Evolutionary conservation across 768 basidiomycete species (phyloP).

Genomic region (Coprinellus aureogranulatus): DNA sequence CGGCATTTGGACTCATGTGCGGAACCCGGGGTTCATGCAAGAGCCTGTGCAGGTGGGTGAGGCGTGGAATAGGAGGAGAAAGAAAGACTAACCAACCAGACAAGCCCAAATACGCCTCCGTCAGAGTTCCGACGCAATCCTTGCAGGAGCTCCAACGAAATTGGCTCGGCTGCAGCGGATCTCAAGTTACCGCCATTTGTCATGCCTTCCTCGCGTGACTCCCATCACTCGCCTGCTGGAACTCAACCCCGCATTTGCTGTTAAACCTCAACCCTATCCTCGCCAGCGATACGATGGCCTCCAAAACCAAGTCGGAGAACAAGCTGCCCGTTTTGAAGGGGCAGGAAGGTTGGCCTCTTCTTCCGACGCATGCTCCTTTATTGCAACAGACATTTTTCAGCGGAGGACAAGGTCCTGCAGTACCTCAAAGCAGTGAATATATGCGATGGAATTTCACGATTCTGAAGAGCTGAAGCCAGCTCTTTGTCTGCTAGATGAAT

Average conservation of each 20-base stretch:
- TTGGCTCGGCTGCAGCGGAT: background rate
- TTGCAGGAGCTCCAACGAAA: background rate
- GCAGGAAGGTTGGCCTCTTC: conserved; percentile 55
- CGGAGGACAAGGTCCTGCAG: conserved; percentile 72
- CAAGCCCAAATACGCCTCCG: background rate
- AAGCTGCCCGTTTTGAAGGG: conserved; percentile 67
- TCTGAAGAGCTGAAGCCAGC: conserved; percentile 4
- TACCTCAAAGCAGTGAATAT: conserved; percentile 68
- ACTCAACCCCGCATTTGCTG: no score
- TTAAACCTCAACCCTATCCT: no score
- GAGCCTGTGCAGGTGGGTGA: conserved; percentile 25
- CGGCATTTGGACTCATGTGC: conserved; percentile 63
- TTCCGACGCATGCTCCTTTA: background rate
- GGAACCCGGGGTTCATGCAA: conserved; percentile 18
- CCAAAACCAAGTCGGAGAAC: conserved; percentile 54
- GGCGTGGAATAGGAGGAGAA: background rate
- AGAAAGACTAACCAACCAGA: conserved; percentile 4
- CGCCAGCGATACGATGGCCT: conserved; percentile 34
- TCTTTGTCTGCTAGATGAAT: conserved; percentile 74
- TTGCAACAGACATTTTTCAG: conserved; percentile 31
- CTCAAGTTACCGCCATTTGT: background rate
- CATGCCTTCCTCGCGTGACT: no score
- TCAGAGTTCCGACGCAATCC: conserved; percentile 1
- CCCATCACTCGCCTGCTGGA: background rate
- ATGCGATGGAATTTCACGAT: conserved; percentile 5